Base-by-base conservation (phyloP, 495 filamentous ascomycete genomes). In the Penicillium taxi region DNA sequence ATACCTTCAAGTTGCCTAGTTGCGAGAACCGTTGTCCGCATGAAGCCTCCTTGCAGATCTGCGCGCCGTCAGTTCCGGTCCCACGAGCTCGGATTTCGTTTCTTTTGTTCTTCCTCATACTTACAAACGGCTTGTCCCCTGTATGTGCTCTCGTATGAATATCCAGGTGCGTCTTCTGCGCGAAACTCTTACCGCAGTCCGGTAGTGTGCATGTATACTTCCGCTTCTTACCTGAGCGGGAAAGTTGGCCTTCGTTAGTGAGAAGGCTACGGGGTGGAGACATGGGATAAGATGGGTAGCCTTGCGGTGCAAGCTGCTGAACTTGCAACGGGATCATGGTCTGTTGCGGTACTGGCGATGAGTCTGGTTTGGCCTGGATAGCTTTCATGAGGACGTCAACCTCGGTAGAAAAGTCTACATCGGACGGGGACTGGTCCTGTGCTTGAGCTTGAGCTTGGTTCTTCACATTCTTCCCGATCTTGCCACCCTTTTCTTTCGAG, bases 371-470 rank as follows among this genome's bases (percentile, higher is more conserved):
- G 17, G 82, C 67, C 55, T 96, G 88, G 27, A 96, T 94, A 5
- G 84, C 75, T 58, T 84, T 89, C 86, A 95, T 91, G 25, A 96
- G 59, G n/a, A 78, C 77, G 55, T 96, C 90, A 28, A 96, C 79
- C 33, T 83, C 76, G 1, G 87, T 96, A 20, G 76, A 74, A 60
- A 89, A 91, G 29, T 76, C 66, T 29, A 77, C 51, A 13, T 80
- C 72, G 17, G 38, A 29, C n/a, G n/a, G n/a, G n/a, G n/a, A n/a
- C n/a, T n/a, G n/a, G n/a, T n/a, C n/a, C n/a, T n/a, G n/a, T n/a
- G n/a, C n/a, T n/a, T n/a, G n/a, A n/a, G n/a, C n/a, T n/a, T n/a
- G n/a, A 2, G 46, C 33, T 2, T 35, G 30, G 30, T 45, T 53
- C 42, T 53, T 56, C 20, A 28, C 7, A n/a, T n/a, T n/a, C n/a